Evolutionary conservation across 1,284 basidiomycete genomes (phyloP).

Genomic region (Cutaneotrichosporon mucoides): DNA sequence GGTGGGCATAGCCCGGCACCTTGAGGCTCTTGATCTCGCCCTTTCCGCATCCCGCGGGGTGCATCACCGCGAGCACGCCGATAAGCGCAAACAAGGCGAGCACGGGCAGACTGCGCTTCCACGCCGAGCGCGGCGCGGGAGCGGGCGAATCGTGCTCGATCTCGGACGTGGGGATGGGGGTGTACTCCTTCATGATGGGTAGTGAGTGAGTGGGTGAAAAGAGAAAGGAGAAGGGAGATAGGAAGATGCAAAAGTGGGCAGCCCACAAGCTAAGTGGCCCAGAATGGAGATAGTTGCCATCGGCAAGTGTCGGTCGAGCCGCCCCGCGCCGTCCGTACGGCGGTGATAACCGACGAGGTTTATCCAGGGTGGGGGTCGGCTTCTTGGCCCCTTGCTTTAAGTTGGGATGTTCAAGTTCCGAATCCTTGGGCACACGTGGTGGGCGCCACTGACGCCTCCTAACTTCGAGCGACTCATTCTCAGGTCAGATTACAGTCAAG

Average conservation of each 20-base stretch:
- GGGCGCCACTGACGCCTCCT: no score
- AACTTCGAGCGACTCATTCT: no score
- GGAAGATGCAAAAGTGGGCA: neutral
- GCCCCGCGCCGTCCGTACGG: no score
- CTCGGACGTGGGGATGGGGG: neutral
- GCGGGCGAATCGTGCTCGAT: neutral
- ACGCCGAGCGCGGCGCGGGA: neutral
- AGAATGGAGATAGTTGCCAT: neutral
- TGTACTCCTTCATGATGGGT: constrained; percentile 1
- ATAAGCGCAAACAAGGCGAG: neutral
- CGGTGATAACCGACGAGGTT: no score
- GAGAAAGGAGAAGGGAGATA: neutral
- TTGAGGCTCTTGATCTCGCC: neutral
- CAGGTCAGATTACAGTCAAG: no score
- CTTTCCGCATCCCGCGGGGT: constrained; percentile 1
- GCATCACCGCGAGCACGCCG: neutral
- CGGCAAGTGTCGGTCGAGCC: neutral
- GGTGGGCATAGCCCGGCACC: constrained; percentile 1
- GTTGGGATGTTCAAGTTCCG: no score
- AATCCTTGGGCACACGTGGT: no score
- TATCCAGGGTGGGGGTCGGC: no score
- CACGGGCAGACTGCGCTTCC: constrained; percentile 1
- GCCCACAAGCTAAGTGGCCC: neutral
- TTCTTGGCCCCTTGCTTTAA: no score
- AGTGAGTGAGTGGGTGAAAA: neutral